Conservation (phyloP, 768 basidiomycete genomes). For the Termitomyces sp. region DNA sequence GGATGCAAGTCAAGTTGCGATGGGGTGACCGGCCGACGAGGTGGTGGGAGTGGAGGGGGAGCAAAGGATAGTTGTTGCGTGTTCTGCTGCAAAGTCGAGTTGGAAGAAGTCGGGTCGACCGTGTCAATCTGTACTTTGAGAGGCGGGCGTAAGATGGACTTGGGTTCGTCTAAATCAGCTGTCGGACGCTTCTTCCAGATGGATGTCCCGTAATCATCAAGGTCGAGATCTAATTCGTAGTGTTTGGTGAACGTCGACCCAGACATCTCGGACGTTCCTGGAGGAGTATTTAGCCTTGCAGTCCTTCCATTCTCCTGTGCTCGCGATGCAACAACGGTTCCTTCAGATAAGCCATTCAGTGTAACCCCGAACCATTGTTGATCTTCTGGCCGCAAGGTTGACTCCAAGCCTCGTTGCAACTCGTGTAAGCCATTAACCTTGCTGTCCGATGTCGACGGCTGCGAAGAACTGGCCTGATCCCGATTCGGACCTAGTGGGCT, state of each 20-base stretch:
- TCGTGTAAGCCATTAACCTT: slow-evolving; percentile 14
- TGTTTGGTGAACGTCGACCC: slow-evolving; percentile 11
- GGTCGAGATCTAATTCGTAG: slow-evolving; percentile 44
- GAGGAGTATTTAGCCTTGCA: slow-evolving; percentile 11
- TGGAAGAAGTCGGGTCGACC: slow-evolving; percentile 7
- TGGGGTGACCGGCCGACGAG: slow-evolving; percentile 17
- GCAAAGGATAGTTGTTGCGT: slow-evolving; percentile 16
- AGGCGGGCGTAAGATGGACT: slow-evolving; percentile 33
- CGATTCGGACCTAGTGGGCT: slow-evolving; percentile 36
- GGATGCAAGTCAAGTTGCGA: slow-evolving; percentile 11
- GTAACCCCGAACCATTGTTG: slow-evolving; percentile 20
- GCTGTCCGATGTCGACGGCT: slow-evolving; percentile 23
- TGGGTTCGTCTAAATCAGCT: slow-evolving; percentile 19
- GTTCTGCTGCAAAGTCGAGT: not conserved
- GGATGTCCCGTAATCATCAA: slow-evolving; percentile 33
- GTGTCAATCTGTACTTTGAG: slow-evolving; percentile 40
- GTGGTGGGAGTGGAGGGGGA: slow-evolving; percentile 16
- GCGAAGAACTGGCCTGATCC: slow-evolving; percentile 21
- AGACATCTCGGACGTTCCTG: slow-evolving; percentile 12
- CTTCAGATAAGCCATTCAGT: slow-evolving; percentile 18
- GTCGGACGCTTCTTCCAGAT: slow-evolving; percentile 40
- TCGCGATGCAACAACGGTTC: slow-evolving; percentile 18
- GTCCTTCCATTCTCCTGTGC: not conserved
- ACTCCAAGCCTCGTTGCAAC: slow-evolving; percentile 16
- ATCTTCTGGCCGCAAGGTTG: slow-evolving; percentile 27